These are phyloP conservation scores for Conticribra guillardii DNA, from an alignment of 108 stramenopile species.

Conservation along the genomic window DNA sequence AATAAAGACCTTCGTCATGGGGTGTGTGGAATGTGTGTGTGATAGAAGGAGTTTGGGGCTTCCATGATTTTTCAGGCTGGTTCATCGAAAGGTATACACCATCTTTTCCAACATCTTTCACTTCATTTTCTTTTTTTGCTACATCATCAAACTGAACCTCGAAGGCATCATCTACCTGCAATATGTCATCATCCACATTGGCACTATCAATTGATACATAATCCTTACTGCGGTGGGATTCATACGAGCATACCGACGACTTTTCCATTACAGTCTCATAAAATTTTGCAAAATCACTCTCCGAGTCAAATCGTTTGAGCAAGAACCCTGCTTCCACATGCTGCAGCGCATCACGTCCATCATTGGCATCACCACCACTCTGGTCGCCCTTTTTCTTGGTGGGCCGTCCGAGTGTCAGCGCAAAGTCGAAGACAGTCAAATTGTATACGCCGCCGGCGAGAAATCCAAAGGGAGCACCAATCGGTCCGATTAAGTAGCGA, in stretches of 20 bases:
- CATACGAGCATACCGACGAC: conserved; percentile 60
- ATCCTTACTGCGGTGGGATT: conserved; percentile 36
- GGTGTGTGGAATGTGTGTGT: conserved; percentile 49
- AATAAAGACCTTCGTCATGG: conserved; percentile 87
- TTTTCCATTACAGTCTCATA: conserved; percentile 57
- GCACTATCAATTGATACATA: conserved; percentile 43
- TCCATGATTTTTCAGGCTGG: conserved; percentile 55
- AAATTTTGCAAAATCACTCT: conserved; percentile 64
- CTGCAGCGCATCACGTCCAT: conserved; percentile 33
- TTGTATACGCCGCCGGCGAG: conserved; percentile 75
- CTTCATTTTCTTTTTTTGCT: conserved; percentile 17
- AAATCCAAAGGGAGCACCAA: conserved; percentile 92
- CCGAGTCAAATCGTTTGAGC: conserved; percentile 75
- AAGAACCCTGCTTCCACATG: conserved; percentile 69
- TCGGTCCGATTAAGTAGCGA: conserved; percentile 74
- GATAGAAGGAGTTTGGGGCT: conserved; percentile 57
- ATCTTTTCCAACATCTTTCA: conserved; percentile 32
- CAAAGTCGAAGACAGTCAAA: conserved; percentile 79
- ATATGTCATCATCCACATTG: conserved; percentile 50
- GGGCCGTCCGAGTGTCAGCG: conserved; percentile 30
- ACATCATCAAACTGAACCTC: conserved; percentile 36
- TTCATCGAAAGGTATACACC: conserved; percentile 79
- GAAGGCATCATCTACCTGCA: conserved; percentile 48
- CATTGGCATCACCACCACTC: conserved; percentile 10
- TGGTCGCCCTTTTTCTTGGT: conserved; percentile 16